Conservation (phyloP, 2,329 filamentous ascomycete genomes). For the Chalaropsis thielavioides region DNA sequence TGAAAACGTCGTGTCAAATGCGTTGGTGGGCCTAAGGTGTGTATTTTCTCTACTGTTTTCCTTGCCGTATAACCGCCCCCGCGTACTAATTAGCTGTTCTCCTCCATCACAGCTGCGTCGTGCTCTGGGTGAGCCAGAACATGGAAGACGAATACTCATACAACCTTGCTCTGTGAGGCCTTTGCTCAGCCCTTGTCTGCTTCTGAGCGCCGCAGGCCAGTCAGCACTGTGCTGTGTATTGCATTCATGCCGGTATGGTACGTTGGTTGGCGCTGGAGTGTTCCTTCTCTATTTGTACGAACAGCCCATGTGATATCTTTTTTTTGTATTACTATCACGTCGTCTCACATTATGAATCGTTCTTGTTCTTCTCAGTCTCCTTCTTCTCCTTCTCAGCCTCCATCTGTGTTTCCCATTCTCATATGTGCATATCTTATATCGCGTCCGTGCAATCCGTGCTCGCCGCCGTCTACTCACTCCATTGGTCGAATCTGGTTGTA, state of each 20-base stretch:
- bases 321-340: slow-evolving; percentile 6
- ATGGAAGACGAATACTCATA: slow-evolving; percentile 61
- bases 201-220: neutral
- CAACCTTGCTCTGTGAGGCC: slow-evolving; percentile 43
- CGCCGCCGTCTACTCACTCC: neutral
- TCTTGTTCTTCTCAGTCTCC: too few relatives aligned
- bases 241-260: neutral
- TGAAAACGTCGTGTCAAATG: slow-evolving; percentile 52
- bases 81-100: neutral
- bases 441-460: neutral
- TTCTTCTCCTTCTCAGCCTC: neutral
- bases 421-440: neutral
- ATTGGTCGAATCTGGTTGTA: slow-evolving; percentile 7
- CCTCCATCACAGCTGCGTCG: slow-evolving; percentile 36
- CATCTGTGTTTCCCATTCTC: neutral
- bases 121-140: slow-evolving; percentile 56
- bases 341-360: slow-evolving; percentile 2
- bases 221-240: neutral
- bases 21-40: slow-evolving; percentile 45
- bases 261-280: too few relatives aligned
- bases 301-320: slow-evolving; percentile 4
- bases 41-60: slow-evolving; percentile 20
- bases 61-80: neutral
- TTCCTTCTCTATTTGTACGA: neutral
- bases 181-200: neutral